Conservation (phyloP, 305 asterid species). For the Rubia peregrina region DNA sequence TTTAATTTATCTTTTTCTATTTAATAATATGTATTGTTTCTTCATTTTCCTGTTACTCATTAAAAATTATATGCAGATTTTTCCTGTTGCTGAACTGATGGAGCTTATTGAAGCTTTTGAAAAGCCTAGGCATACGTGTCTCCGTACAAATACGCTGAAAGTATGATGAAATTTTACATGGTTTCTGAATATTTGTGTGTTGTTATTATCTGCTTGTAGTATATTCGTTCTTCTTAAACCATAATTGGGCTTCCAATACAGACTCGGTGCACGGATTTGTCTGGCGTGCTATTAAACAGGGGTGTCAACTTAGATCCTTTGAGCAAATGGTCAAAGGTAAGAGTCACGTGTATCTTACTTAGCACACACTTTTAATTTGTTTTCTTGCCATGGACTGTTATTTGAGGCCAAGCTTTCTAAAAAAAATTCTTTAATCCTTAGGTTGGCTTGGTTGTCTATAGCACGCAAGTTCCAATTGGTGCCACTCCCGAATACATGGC, state of each 20-base stretch:
- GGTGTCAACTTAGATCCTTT: constrained; percentile 95
- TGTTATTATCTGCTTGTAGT: background rate
- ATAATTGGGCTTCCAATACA: constrained; percentile 16
- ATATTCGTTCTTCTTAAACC: constrained; percentile 20
- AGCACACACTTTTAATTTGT: background rate
- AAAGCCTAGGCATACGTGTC: constrained; percentile 83
- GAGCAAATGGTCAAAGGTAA: constrained; percentile 98
- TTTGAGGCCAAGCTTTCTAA: background rate
- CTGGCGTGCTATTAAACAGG: constrained; percentile 84
- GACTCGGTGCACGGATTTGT: constrained; percentile 97
- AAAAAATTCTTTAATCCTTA: no score
- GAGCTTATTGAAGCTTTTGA: constrained; percentile 95
- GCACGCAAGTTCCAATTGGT: constrained; percentile 94
- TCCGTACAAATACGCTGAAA: constrained; percentile 86
- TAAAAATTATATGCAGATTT: constrained; percentile 48
- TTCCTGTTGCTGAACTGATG: constrained; percentile 78
- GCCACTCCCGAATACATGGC: constrained; percentile 99
- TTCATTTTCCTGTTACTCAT: constrained; percentile 19
- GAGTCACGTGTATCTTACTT: constrained; percentile 9
- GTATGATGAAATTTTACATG: constrained; percentile 24
- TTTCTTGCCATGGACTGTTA: background rate
- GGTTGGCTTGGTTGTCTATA: constrained; percentile 93
- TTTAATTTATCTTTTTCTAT: background rate
- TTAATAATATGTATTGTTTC: background rate
- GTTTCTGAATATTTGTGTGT: background rate